Base-by-base conservation (phyloP, 2,329 filamentous ascomycete species). In the Paecilomyces variotii region DNA sequence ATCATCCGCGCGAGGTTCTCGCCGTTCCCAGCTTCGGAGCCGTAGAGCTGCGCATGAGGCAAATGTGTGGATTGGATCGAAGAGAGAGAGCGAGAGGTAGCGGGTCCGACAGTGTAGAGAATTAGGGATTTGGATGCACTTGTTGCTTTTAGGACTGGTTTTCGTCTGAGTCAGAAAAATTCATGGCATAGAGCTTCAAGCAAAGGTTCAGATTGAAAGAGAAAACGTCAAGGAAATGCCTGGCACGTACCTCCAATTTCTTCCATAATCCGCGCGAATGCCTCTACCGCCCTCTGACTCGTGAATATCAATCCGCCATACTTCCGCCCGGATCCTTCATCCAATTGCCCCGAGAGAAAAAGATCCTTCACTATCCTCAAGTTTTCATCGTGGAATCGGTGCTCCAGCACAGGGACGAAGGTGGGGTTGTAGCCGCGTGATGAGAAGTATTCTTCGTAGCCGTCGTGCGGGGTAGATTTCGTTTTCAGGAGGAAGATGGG, bases 21-120 rank as follows among this genome's bases (percentile, higher is more conserved):
- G 30, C 93, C 94, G 64, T 88, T 96, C 11, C 94, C 94, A 0
- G 89, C 89, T 60, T 95, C 86, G 62, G 87, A 84, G 53, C 93
- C 94, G 60, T 90, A 82, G 32, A 97, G 83, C 0, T 53, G 84
- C 77, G 67, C 88, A 70, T 49, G 78, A 69, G 55, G 85, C 76
- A 58, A 74, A 64, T 70, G 62, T 14, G 62, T 62, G 63, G 67
- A 68, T 49, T 77, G 72, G 10, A 88, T 65, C 1, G 79, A 75
- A 49, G 75, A 73, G 35, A 99, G 80, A 3, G 90, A 88, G 55
- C 89, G 85, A 2, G 88, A 73, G 3, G 78, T 80, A 10, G 78
- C 78, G 3, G 78, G 78, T 2, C 78, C 78, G 64, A 80, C 78
- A 26, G 74, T 75, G 65, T 80, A 80, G n/a, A 80, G 66, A 27